Percentiles rank a stretch among this genome's conserved stretches.
Evolutionary conservation across 2,329 filamentous ascomycete species (phyloP).

Genomic region (Scedosporium aurantiacum): DNA sequence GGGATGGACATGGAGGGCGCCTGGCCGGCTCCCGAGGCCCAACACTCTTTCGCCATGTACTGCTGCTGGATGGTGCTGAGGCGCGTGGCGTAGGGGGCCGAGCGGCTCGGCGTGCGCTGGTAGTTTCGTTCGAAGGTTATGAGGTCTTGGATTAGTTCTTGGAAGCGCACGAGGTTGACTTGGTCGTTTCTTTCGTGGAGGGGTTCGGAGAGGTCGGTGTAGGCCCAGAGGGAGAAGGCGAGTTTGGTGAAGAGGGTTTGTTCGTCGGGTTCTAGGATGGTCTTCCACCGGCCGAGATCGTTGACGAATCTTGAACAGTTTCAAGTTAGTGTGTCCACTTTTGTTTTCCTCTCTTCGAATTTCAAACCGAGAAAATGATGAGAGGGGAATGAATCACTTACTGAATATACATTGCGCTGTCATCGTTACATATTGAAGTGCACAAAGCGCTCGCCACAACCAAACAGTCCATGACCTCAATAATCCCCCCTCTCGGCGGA

Average conservation of each 20-base stretch:
- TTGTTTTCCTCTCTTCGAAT: too few species aligned
- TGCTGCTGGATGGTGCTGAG: constrained; percentile 10
- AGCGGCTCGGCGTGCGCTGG: not conserved
- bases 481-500: constrained; percentile 7
- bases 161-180: constrained; percentile 11
- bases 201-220: not conserved
- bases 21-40: not conserved
- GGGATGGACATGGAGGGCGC: constrained; percentile 1
- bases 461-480: constrained; percentile 10
- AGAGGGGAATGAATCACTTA: constrained; percentile 3
- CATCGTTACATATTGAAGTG: constrained; percentile 5
- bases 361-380: constrained; percentile 6
- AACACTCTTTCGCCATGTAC: not conserved
- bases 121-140: constrained; percentile 10
- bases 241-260: constrained; percentile 15
- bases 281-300: constrained; percentile 17
- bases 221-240: constrained; percentile 14
- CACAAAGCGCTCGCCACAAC: constrained; percentile 10
- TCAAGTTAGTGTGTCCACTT: too few species aligned
- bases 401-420: constrained; percentile 8
- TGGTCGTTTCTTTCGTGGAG: not conserved
- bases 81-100: constrained; percentile 3
- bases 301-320: constrained; percentile 13
- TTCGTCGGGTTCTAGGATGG: constrained; percentile 11
- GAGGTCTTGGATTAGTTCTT: constrained; percentile 14